Conservation (phyloP, 345 rosid species). For the Kernera saxatilis region DNA sequence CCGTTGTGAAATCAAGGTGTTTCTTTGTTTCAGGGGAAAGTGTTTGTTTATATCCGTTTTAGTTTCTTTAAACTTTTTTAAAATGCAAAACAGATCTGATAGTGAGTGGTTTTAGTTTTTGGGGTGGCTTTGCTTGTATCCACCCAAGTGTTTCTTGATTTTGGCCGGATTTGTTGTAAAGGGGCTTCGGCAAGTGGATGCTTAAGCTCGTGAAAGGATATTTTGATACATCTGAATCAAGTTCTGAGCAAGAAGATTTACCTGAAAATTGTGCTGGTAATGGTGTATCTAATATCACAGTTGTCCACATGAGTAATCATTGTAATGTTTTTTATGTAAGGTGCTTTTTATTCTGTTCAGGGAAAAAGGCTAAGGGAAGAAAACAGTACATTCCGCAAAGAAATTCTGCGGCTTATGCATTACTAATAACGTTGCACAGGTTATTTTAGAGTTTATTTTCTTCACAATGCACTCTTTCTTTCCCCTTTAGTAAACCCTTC, state of each 20-base stretch:
- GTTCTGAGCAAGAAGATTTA: conserved; percentile 52
- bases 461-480: not conserved
- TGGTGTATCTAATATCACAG: conserved; percentile 3
- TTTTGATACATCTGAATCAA: conserved; percentile 39
- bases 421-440: conserved; percentile 78
- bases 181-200: conserved; percentile 89
- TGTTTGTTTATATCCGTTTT: not conserved
- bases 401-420: conserved; percentile 82
- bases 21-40: not conserved
- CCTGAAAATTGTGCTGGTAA: conserved; percentile 35
- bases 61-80: not conserved
- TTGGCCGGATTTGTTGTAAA: conserved; percentile 24
- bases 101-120: not conserved
- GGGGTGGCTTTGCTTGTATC: not conserved
- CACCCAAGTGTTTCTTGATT: conserved; percentile 1
- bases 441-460: too few species aligned
- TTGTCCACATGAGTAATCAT: not conserved
- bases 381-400: conserved; percentile 62
- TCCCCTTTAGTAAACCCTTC: conserved; percentile 17
- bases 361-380: conserved; percentile 38
- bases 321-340: not conserved
- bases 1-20: not conserved
- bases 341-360: conserved; percentile 25
- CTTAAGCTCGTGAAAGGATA: conserved; percentile 58
- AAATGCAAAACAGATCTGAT: not conserved